Percentiles rank a stretch among this genome's conserved stretches.
These are phyloP conservation scores for Aspergillus proliferans DNA, from an alignment of 2,329 filamentous ascomycete species.

Conservation along the genomic window DNA sequence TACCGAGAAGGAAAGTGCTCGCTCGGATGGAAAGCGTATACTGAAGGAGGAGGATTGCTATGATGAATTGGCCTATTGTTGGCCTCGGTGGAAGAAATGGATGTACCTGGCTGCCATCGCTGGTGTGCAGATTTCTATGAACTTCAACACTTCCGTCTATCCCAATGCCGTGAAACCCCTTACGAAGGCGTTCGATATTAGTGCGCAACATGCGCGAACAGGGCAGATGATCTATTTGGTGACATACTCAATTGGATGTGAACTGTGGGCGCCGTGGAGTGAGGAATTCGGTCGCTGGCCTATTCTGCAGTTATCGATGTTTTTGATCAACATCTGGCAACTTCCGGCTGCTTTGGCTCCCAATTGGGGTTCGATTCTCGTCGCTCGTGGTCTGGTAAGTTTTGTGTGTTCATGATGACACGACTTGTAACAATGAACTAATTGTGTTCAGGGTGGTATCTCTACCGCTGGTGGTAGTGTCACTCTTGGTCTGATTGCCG, in stretches of 20 bases:
- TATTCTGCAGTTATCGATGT: conserved; percentile 63
- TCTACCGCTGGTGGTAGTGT: conserved; percentile 57
- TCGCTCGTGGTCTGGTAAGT: conserved; percentile 51
- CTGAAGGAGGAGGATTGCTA: conserved; percentile 52
- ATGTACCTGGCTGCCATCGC: conserved; percentile 51
- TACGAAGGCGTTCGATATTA: conserved; percentile 58
- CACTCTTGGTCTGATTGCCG: conserved; percentile 54
- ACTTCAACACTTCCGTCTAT: conserved; percentile 67
- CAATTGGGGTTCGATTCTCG: conserved; percentile 61
- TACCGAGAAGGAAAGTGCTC: neutral
- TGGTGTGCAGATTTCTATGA: conserved; percentile 65
- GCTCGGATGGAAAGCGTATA: conserved; percentile 19
- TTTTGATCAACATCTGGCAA: conserved; percentile 70
- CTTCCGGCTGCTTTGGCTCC: conserved; percentile 61
- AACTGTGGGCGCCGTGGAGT: conserved; percentile 77
- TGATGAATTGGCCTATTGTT: conserved; percentile 55
- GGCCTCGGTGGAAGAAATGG: conserved; percentile 33
- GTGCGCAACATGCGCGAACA: conserved; percentile 57
- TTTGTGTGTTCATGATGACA: too few relatives aligned
- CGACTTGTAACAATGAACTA: neutral
- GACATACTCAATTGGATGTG: conserved; percentile 72
- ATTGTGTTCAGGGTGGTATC: conserved; percentile 39
- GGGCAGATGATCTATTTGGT: conserved; percentile 71
- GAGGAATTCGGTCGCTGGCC: conserved; percentile 72
- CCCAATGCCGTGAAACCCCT: conserved; percentile 61